These are phyloP conservation scores for Torulaspora maleeae DNA, from an alignment of 805 yeast genomes.

Conservation along the genomic window DNA sequence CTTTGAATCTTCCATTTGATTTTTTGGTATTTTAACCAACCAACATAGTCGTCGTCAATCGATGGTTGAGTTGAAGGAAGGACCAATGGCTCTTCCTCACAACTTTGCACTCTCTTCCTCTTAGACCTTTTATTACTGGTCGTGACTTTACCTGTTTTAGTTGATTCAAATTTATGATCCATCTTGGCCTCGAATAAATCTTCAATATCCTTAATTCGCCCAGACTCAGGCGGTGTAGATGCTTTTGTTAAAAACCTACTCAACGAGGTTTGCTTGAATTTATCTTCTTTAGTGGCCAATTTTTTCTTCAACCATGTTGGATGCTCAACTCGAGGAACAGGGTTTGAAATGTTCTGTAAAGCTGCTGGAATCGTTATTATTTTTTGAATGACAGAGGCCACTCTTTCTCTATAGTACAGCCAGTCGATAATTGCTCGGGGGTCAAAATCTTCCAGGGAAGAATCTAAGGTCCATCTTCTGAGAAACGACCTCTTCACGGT, in stretches of 20 bases:
- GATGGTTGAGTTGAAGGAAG: constrained; percentile 50
- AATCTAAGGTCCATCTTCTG: constrained; percentile 83
- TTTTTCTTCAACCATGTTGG: constrained; percentile 86
- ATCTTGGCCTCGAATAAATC: constrained; percentile 47
- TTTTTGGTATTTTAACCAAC: constrained; percentile 70
- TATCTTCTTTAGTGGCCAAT: constrained; percentile 57
- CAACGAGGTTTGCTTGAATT: constrained; percentile 65
- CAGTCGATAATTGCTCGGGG: constrained; percentile 89
- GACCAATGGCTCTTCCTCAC: constrained; percentile 45
- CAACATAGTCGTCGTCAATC: constrained; percentile 60
- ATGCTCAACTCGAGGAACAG: constrained; percentile 90
- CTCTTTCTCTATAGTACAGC: constrained; percentile 85
- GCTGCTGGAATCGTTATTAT: constrained; percentile 98
- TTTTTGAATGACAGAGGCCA: constrained; percentile 90
- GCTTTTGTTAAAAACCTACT: constrained; percentile 51
- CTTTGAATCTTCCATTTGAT: constrained; percentile 81
- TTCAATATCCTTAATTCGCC: constrained; percentile 63
- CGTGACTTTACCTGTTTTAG: constrained; percentile 38
- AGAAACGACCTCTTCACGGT: constrained; percentile 65
- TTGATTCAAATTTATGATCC: constrained; percentile 25
- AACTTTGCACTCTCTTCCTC: constrained; percentile 34
- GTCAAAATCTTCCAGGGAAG: constrained; percentile 71
- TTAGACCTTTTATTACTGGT: constrained; percentile 33
- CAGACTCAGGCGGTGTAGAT: constrained; percentile 38
- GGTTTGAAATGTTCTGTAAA: constrained; percentile 77